A percentile compares a stretch with the other conserved stretches of the same genome.
Conservation (phyloP, 2,329 filamentous ascomycete species). For the Claviceps pusilla region DNA sequence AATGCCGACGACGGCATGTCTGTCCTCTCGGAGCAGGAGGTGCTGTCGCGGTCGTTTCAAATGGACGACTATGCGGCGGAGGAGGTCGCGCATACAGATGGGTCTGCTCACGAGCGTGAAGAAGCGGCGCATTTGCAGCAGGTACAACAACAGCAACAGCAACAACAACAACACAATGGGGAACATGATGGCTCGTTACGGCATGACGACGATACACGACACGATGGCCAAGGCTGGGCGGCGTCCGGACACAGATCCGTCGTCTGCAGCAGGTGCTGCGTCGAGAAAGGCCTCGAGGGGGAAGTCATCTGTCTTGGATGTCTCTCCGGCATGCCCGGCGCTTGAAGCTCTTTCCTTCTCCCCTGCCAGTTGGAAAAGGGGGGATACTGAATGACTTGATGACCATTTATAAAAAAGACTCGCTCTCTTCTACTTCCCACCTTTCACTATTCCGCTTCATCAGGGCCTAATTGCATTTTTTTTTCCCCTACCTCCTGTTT, state of each 20-base stretch:
- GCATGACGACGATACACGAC: not conserved
- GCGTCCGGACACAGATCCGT: slow-evolving; percentile 33
- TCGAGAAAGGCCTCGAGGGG: slow-evolving; percentile 48
- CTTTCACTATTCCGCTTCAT: too few relatives aligned
- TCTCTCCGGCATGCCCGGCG: slow-evolving; percentile 26
- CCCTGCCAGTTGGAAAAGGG: not conserved
- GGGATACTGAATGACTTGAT: not conserved
- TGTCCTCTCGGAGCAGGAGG: slow-evolving; percentile 19
- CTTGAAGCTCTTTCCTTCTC: not conserved
- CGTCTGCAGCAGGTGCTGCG: slow-evolving; percentile 54
- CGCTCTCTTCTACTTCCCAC: not conserved
- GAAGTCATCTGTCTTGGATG: slow-evolving; percentile 54
- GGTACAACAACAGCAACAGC: not conserved
- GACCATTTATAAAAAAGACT: not conserved
- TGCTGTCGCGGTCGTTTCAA: slow-evolving; percentile 29
- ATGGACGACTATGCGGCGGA: slow-evolving; percentile 37
- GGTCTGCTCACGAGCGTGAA: not conserved
- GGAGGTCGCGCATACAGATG: not conserved
- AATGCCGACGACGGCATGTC: slow-evolving; percentile 8
- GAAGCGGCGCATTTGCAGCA: not conserved
- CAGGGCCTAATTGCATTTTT: too few relatives aligned
- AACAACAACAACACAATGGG: not conserved
- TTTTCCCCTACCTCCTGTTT: too few relatives aligned
- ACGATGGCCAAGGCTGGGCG: slow-evolving; percentile 19
- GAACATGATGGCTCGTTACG: too few relatives aligned